Percentiles rank a stretch among this genome's conserved stretches.
These are phyloP conservation scores for Colletotrichum nymphaeae DNA, from an alignment of 2,329 filamentous ascomycete genomes.

Conservation along the genomic window DNA sequence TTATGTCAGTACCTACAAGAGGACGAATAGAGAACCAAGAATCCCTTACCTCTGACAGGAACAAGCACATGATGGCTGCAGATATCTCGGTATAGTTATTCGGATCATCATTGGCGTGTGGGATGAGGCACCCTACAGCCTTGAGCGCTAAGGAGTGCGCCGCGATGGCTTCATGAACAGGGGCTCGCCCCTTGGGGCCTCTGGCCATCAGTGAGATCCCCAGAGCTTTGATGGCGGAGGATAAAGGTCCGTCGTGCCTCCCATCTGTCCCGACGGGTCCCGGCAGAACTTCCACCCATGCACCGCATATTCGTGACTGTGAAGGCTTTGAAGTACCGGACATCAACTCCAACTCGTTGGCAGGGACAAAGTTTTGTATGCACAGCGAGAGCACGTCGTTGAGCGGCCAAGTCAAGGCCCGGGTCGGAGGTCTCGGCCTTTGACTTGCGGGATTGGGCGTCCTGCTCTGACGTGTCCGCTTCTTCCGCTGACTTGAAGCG, in stretches of 20 bases:
- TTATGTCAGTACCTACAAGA: not conserved
- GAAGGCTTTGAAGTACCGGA: slow-evolving; percentile 4
- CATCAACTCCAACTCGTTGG: too few relatives aligned
- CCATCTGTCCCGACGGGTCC: slow-evolving; percentile 38
- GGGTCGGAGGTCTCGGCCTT: too few relatives aligned
- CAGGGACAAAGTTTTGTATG: too few relatives aligned
- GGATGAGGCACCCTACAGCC: slow-evolving; percentile 40
- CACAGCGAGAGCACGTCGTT: too few relatives aligned
- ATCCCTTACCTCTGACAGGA: slow-evolving; percentile 40
- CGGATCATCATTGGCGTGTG: slow-evolving; percentile 6
- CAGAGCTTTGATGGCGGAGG: slow-evolving; percentile 47
- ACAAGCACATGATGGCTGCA: slow-evolving; percentile 50
- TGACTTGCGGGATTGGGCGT: too few relatives aligned
- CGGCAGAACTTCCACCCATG: slow-evolving; percentile 53
- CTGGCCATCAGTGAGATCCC: slow-evolving; percentile 43
- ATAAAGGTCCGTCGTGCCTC: slow-evolving; percentile 37
- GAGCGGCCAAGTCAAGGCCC: too few relatives aligned
- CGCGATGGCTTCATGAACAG: slow-evolving; percentile 41
- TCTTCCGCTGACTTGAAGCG: too few relatives aligned
- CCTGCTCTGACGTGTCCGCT: too few relatives aligned
- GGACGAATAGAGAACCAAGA: not conserved
- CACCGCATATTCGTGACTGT: slow-evolving; percentile 52
- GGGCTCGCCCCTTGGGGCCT: slow-evolving; percentile 35
- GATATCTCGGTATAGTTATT: slow-evolving; percentile 39
- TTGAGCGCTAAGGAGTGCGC: slow-evolving; percentile 45